Evolutionary conservation across 2,329 filamentous ascomycete genomes (phyloP).

Genomic region (Paraphaeosphaeria minitans): DNA sequence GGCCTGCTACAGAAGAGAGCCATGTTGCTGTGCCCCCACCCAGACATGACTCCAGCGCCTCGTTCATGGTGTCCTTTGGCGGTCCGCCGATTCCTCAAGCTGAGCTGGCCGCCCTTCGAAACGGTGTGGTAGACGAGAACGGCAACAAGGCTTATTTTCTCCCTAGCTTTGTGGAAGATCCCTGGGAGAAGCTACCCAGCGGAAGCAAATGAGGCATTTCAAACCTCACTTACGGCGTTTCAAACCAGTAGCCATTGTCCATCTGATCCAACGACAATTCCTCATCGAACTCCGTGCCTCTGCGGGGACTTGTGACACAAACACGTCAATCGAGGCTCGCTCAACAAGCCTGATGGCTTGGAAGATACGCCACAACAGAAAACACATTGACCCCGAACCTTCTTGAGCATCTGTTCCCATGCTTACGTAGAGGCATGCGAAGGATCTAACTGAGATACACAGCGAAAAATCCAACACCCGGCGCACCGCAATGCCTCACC

Average conservation of each 20-base stretch:
- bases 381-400: background rate
- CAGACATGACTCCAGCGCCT: slow-evolving; percentile 11
- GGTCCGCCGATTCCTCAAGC: slow-evolving; percentile 31
- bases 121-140: slow-evolving; percentile 51
- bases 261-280: background rate
- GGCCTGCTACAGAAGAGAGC: slow-evolving; percentile 14
- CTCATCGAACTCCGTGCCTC: background rate
- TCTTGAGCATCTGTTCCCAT: background rate
- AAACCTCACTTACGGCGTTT: background rate
- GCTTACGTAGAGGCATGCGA: background rate
- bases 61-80: slow-evolving; percentile 35
- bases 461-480: background rate
- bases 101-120: slow-evolving; percentile 45
- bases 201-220: slow-evolving; percentile 8
- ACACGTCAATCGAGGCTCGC: background rate
- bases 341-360: background rate
- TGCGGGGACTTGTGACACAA: background rate
- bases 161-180: slow-evolving; percentile 71
- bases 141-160: slow-evolving; percentile 75
- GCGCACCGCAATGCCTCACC: background rate
- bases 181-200: slow-evolving; percentile 59
- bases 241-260: background rate
- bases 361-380: background rate
- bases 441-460: background rate
- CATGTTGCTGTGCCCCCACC: background rate